A percentile compares a stretch with the other conserved stretches of the same genome.
phyloP scores from a whole-genome alignment of 2,329 filamentous ascomycete genomes.

The Diaporthe sp. region DNA sequence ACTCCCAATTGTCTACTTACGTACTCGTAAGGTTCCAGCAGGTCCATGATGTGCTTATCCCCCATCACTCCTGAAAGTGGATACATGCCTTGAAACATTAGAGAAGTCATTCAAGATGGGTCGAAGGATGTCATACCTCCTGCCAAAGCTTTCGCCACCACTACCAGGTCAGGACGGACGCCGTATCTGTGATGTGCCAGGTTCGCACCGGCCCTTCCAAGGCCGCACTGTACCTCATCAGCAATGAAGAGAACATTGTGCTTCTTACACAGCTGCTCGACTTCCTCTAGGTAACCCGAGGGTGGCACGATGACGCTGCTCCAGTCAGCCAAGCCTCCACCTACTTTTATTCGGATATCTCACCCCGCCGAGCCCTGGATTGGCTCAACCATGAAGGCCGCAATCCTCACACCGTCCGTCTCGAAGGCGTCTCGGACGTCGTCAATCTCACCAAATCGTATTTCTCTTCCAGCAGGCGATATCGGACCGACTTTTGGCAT shows the following conservation, averaged over 20 bases:
- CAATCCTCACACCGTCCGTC: background rate
- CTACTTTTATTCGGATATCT: conserved; percentile 76
- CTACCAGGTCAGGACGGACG: conserved; percentile 23
- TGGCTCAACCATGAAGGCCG: conserved; percentile 14
- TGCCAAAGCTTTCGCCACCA: conserved; percentile 19
- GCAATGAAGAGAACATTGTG: conserved; percentile 82
- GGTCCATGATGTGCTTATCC: background rate
- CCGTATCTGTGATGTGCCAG: conserved; percentile 18
- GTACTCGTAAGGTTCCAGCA: conserved; percentile 13
- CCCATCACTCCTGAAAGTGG: conserved; percentile 28
- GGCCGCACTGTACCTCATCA: conserved; percentile 87
- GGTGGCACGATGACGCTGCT: conserved; percentile 48
- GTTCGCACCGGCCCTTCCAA: conserved; percentile 61
- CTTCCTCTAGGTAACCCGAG: conserved; percentile 81
- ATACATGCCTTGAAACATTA: conserved; percentile 10
- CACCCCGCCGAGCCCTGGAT: conserved; percentile 30
- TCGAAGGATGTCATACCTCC: background rate
- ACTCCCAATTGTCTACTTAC: background rate
- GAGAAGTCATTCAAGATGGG: background rate
- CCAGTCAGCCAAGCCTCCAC: conserved; percentile 64
- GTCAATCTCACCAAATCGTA: conserved; percentile 22
- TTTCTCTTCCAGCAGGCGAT: background rate
- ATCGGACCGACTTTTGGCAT: conserved; percentile 3
- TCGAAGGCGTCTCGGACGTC: conserved; percentile 17
- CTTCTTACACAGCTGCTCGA: conserved; percentile 79